Percentiles rank a stretch among this genome's conserved stretches.
Conservation (phyloP, 1,139 yeast genomes). For the Arxiozyma heterogenica region DNA sequence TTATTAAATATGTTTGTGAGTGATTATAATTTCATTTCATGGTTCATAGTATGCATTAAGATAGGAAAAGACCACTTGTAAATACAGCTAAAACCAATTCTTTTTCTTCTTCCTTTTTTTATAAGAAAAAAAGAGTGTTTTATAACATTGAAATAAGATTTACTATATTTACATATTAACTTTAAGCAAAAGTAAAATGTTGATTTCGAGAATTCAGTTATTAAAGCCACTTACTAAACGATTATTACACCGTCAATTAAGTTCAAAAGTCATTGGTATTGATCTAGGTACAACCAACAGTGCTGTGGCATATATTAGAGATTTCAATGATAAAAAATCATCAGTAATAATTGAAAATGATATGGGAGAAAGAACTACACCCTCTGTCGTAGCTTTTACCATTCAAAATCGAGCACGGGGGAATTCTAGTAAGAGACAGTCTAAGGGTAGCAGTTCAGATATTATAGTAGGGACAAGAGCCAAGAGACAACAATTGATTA, state of each 20-base stretch:
- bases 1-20: no score
- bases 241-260: not conserved
- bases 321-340: slow-evolving; percentile 39
- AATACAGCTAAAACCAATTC: no score
- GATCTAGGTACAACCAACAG: slow-evolving; percentile 78
- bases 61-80: no score
- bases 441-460: slow-evolving; percentile 39
- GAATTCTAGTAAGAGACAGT: slow-evolving; percentile 24
- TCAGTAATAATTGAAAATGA: slow-evolving; percentile 51
- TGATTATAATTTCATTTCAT: no score
- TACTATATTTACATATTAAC: no score
- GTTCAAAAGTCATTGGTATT: slow-evolving; percentile 51
- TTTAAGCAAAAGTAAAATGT: not conserved
- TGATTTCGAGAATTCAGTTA: not conserved
- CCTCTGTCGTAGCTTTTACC: slow-evolving; percentile 59
- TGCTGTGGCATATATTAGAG: slow-evolving; percentile 50
- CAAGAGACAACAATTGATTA: slow-evolving; percentile 55
- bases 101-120: no score
- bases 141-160: no score
- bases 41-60: no score
- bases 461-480: slow-evolving; percentile 51
- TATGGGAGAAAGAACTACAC: slow-evolving; percentile 63
- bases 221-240: slow-evolving; percentile 3
- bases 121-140: no score
- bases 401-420: slow-evolving; percentile 28